Evolutionary conservation across 2,329 filamentous ascomycete species (phyloP).

Genomic region (Xylaria polymorpha): DNA sequence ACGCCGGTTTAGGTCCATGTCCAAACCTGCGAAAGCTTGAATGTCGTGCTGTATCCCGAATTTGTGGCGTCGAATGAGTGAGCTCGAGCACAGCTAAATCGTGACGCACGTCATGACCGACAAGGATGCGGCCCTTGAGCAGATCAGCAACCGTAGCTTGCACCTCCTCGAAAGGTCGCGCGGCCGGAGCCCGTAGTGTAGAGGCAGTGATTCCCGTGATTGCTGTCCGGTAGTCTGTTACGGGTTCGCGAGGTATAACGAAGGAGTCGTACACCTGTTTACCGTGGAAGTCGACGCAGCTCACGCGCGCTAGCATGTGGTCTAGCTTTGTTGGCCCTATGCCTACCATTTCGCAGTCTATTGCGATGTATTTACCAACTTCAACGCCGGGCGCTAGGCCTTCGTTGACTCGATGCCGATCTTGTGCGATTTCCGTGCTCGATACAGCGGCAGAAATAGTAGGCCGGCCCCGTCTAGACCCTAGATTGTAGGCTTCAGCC

Average conservation of each 20-base stretch:
- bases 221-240: conserved; percentile 90
- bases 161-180: conserved; percentile 79
- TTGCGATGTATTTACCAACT: conserved; percentile 87
- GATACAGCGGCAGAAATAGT: conserved; percentile 12
- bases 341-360: conserved; percentile 99
- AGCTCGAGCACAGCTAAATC: conserved; percentile 79
- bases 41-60: conserved; percentile 54
- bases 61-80: conserved; percentile 73
- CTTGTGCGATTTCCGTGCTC: conserved; percentile 25
- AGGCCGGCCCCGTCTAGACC: conserved; percentile 54
- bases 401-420: conserved; percentile 65
- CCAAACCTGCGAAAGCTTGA: conserved; percentile 37
- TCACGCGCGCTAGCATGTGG: conserved; percentile 86
- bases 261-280: conserved; percentile 94
- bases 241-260: conserved; percentile 79
- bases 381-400: conserved; percentile 71
- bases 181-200: conserved; percentile 70
- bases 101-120: conserved; percentile 78
- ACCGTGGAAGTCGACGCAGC: conserved; percentile 93
- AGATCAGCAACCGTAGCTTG: conserved; percentile 76
- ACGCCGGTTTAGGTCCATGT: conserved; percentile 60
- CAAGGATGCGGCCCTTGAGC: conserved; percentile 71
- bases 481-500: conserved; percentile 70
- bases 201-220: conserved; percentile 84
- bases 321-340: conserved; percentile 76